These are phyloP conservation scores for Suillus bovinus DNA, from an alignment of 768 basidiomycete species.

Conservation along the genomic window DNA sequence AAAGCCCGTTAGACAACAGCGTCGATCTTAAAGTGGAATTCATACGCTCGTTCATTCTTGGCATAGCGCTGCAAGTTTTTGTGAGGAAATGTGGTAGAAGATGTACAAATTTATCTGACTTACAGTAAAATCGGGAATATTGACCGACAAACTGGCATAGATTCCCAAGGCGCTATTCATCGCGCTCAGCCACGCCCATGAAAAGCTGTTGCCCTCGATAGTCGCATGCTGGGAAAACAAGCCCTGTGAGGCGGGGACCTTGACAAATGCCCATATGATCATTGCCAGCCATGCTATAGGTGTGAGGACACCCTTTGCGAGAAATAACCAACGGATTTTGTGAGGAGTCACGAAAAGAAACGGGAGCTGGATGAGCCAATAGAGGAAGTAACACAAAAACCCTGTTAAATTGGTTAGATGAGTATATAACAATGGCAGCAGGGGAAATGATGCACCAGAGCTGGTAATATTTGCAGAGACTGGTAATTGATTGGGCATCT, in stretches of 20 bases:
- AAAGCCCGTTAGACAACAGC: constrained; percentile 8
- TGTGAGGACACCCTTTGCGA: constrained; percentile 64
- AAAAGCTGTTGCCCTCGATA: constrained; percentile 54
- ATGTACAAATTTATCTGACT: constrained; percentile 6
- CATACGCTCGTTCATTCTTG: constrained; percentile 62
- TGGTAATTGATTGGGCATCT: constrained; percentile 64
- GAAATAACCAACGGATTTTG: constrained; percentile 76
- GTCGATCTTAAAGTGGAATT: background rate
- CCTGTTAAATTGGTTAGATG: constrained; percentile 34
- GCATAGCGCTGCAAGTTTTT: constrained; percentile 61
- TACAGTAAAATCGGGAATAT: constrained; percentile 84
- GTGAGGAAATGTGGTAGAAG: constrained; percentile 5
- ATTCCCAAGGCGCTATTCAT: constrained; percentile 77
- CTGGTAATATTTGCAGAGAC: constrained; percentile 61
- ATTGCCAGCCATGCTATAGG: constrained; percentile 68
- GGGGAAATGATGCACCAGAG: constrained; percentile 39
- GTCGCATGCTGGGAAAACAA: constrained; percentile 54
- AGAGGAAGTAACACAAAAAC: constrained; percentile 76
- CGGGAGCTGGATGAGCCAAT: constrained; percentile 77
- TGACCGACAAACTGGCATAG: constrained; percentile 72
- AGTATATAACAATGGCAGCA: background rate
- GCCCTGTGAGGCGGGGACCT: constrained; percentile 60
- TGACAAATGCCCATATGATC: constrained; percentile 76
- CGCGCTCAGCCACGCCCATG: constrained; percentile 77
- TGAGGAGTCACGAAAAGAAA: constrained; percentile 78